phyloP scores from a whole-genome alignment of 441 rosid genomes.

The Populus hybrid region DNA sequence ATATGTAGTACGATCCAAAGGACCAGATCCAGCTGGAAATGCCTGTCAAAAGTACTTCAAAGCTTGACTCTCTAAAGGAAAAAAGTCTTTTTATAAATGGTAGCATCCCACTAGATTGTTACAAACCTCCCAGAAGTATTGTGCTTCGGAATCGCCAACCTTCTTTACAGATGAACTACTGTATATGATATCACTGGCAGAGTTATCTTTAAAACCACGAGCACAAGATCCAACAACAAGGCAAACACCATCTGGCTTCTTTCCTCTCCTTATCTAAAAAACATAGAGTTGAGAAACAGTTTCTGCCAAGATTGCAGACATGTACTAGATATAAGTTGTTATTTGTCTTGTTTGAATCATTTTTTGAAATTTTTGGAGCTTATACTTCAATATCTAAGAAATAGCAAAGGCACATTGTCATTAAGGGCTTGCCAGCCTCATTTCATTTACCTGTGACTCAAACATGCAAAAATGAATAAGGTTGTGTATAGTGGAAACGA shows the following conservation, averaged over 20 bases:
- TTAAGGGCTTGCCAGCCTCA: background rate
- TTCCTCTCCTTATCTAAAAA: constrained; percentile 71
- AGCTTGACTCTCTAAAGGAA: constrained; percentile 12
- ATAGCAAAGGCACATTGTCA: background rate
- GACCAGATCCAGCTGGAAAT: constrained; percentile 96
- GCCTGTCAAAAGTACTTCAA: constrained; percentile 51
- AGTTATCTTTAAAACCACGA: constrained; percentile 71
- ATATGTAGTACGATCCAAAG: constrained; percentile 82
- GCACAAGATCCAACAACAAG: constrained; percentile 98
- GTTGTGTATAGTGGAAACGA: too few relatives aligned
- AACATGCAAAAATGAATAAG: background rate
- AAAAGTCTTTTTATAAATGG: background rate
- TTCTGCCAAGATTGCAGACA: constrained; percentile 10
- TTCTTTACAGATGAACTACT: constrained; percentile 71
- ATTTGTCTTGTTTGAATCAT: background rate
- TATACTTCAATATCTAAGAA: background rate
- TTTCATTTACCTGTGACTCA: background rate
- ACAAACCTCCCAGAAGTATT: constrained; percentile 93
- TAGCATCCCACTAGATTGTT: constrained; percentile 3
- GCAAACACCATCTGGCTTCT: constrained; percentile 93
- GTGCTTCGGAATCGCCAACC: constrained; percentile 66
- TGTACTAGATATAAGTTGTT: background rate
- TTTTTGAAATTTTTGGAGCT: background rate
- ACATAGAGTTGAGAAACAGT: constrained; percentile 10
- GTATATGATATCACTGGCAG: constrained; percentile 79